These are phyloP conservation scores for Cyclotella choctawhatcheeana DNA, from an alignment of 108 stramenopile species.

Conservation along the genomic window DNA sequence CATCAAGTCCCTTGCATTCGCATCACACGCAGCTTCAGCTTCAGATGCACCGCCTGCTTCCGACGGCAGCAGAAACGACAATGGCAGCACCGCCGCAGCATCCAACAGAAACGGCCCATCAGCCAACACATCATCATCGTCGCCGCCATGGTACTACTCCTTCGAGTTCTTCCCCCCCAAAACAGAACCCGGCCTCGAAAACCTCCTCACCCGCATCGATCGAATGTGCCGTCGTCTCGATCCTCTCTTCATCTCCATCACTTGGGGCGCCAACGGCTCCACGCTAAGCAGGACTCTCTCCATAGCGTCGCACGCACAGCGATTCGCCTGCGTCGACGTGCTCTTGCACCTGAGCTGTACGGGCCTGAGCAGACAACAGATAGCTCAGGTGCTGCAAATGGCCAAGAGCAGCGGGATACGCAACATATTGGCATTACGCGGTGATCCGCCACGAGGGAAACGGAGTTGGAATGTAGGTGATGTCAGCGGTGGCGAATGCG, in stretches of 20 bases:
- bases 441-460: slow-evolving; percentile 93
- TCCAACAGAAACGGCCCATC: neutral
- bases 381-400: slow-evolving; percentile 55
- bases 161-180: slow-evolving; percentile 98
- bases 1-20: neutral
- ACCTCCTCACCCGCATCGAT: slow-evolving; percentile 92
- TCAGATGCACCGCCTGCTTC: too few species aligned
- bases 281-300: slow-evolving; percentile 81
- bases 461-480: slow-evolving; percentile 73
- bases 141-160: slow-evolving; percentile 73
- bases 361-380: slow-evolving; percentile 67
- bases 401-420: slow-evolving; percentile 75
- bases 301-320: slow-evolving; percentile 86
- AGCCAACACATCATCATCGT: neutral
- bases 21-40: neutral
- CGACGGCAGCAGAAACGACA: too few species aligned
- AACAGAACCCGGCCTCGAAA: slow-evolving; percentile 93
- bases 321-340: slow-evolving; percentile 89
- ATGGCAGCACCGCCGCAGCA: neutral
- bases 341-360: slow-evolving; percentile 93
- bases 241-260: slow-evolving; percentile 95
- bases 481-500: slow-evolving; percentile 77
- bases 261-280: slow-evolving; percentile 90
- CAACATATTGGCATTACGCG: slow-evolving; percentile 94
- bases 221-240: slow-evolving; percentile 90